Evolutionary conservation across 2,329 filamentous ascomycete genomes (phyloP), one percentile per base, ranked within the genome.

Genomic region (Chaetomium sp.): DNA sequence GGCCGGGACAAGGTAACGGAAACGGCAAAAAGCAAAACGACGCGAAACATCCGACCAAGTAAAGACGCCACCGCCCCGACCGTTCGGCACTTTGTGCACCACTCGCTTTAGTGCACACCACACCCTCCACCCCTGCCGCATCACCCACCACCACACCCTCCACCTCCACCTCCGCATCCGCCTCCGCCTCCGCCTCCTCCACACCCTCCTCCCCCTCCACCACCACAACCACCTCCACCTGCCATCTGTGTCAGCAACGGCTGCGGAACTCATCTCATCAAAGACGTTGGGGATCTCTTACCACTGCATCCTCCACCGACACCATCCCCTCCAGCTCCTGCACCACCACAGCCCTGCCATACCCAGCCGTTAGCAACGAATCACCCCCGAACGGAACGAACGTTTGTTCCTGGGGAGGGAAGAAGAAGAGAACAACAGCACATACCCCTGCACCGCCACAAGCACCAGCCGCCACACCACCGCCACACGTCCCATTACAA

Each of bases 401-500:
- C 37, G 12, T 40, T 9, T 40, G 37, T 2, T 12, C 8, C 9
- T 40, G 40, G 40, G 2, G 7, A 6, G 5, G 3, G 5, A 42
- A 3, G 2, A 9, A 42, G 40, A 8, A 8, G 6, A 6, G 40
- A 38, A 38, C 40, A 7, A 42, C 40, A 19, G 11, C 44, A 60
- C 65, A 60, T 54, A 65, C 63, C 12, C 62, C 65, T n/a, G 27
- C 73, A 70, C 71, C 70, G 40, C 76, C 74, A 45, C 76, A 74
- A 6, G 72, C 72, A 2, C 78, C 76, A 2, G 71, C 70, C 0
- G 73, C 72, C 0, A 74, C 69, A 2, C 72, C 73, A 2, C 71
- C 70, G 1, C 72, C 72, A 60, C 80, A 84, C 1, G 75, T 80
- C 0, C 79, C 81, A 2, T 66, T 65, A 1, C 70, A 71, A 61